These are phyloP conservation scores for Pseudozyma tsukubaensis DNA, from an alignment of 1,284 basidiomycete genomes.

Conservation along the genomic window DNA sequence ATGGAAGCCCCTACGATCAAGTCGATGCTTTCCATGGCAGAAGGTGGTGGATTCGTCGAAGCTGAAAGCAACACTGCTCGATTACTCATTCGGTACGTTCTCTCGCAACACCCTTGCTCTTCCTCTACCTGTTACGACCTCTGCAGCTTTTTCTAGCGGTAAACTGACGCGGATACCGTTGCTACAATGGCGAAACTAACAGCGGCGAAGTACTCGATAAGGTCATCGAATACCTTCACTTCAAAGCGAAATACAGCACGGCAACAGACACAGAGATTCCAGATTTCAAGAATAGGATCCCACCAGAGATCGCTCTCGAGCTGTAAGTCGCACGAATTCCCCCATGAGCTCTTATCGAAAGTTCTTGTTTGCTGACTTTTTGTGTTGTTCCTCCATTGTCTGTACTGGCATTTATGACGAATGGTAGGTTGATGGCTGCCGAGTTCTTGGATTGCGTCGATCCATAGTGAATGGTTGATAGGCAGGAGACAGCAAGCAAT, in stretches of 20 bases:
- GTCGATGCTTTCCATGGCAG: conserved; percentile 56
- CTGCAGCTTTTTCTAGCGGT: not conserved
- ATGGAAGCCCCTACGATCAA: conserved; percentile 55
- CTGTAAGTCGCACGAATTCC: conserved; percentile 77
- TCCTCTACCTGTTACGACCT: not conserved
- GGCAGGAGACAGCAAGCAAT: not conserved
- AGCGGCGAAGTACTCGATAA: conserved; percentile 83
- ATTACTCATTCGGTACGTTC: conserved; percentile 69
- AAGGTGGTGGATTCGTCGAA: conserved; percentile 70
- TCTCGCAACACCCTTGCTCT: no score
- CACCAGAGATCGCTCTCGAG: conserved; percentile 83
- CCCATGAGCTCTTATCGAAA: no score
- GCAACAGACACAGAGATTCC: conserved; percentile 78
- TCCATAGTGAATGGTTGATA: not conserved
- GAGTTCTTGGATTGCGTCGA: conserved; percentile 60
- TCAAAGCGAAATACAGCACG: conserved; percentile 78
- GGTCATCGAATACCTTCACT: conserved; percentile 82
- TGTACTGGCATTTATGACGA: not conserved
- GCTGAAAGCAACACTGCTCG: conserved; percentile 69
- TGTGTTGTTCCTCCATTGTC: no score
- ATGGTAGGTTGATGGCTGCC: conserved; percentile 59
- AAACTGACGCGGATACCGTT: conserved; percentile 6
- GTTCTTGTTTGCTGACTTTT: no score
- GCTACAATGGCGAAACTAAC: conserved; percentile 2
- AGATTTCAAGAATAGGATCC: conserved; percentile 81